Evolutionary conservation across 1,284 basidiomycete species (phyloP).

Genomic region (Sporisorium sorghi): DNA sequence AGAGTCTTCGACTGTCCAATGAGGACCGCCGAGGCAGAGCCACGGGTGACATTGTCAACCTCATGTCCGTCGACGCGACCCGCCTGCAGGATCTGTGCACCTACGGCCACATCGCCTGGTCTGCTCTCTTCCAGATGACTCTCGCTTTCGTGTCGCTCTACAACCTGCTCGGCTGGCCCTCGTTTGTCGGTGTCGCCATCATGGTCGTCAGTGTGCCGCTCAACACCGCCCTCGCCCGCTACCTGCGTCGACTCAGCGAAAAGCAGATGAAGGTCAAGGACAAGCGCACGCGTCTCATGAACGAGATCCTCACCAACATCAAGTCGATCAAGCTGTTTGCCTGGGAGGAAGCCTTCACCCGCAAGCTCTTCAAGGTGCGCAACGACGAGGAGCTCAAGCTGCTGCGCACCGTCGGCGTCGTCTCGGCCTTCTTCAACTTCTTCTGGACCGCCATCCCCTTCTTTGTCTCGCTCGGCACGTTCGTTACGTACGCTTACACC

Average conservation of each 20-base stretch:
- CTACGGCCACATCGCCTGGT: constrained; percentile 81
- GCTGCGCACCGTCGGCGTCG: constrained; percentile 80
- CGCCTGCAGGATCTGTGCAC: constrained; percentile 89
- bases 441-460: constrained; percentile 79
- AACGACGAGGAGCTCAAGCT: constrained; percentile 79
- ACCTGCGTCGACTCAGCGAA: constrained; percentile 78
- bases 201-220: constrained; percentile 77
- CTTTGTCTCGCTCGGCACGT: constrained; percentile 84
- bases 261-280: constrained; percentile 92
- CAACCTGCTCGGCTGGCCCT: constrained; percentile 81
- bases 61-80: constrained; percentile 90
- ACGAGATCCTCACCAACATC: constrained; percentile 67
- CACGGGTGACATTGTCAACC: constrained; percentile 86
- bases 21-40: constrained; percentile 84
- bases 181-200: constrained; percentile 83
- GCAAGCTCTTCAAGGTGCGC: constrained; percentile 79
- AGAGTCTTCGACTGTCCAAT: constrained; percentile 75
- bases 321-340: constrained; percentile 67
- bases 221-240: constrained; percentile 81
- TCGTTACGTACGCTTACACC: constrained; percentile 81
- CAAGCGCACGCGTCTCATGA: constrained; percentile 70
- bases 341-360: constrained; percentile 70
- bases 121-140: constrained; percentile 73
- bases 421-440: constrained; percentile 79
- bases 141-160: constrained; percentile 75